phyloP scores from a whole-genome alignment of 768 basidiomycete species.

The Termitomyces sp. region DNA sequence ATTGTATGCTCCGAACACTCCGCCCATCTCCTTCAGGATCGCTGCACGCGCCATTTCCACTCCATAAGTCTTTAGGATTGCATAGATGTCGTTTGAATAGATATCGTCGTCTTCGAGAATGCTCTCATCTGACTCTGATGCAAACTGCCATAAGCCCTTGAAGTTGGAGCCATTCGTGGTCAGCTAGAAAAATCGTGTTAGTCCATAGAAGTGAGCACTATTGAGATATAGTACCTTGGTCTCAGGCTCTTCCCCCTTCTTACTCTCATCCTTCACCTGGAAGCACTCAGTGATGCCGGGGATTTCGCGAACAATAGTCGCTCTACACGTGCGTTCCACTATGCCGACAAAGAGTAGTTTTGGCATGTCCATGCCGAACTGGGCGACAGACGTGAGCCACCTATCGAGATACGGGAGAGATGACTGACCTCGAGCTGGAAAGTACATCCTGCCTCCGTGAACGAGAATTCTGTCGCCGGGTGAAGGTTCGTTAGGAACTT shows the following conservation, averaged over 20 bases:
- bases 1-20: conserved; percentile 91
- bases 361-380: conserved; percentile 87
- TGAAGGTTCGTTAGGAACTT: conserved; percentile 54
- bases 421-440: conserved; percentile 76
- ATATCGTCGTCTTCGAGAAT: conserved; percentile 76
- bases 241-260: conserved; percentile 42
- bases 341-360: conserved; percentile 93
- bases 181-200: conserved; percentile 38
- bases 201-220: neutral
- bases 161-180: conserved; percentile 95
- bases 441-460: conserved; percentile 59
- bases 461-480: conserved; percentile 69
- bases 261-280: conserved; percentile 56
- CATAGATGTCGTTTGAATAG: conserved; percentile 94
- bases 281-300: conserved; percentile 87
- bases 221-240: conserved; percentile 36
- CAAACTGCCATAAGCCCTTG: conserved; percentile 79
- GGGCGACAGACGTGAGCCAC: conserved; percentile 1
- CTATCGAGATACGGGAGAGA: neutral
- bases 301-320: conserved; percentile 86
- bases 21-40: conserved; percentile 87
- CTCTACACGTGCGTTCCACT: conserved; percentile 80
- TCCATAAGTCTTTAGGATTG: conserved; percentile 87
- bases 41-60: conserved; percentile 94
- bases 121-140: conserved; percentile 43